phyloP scores from a whole-genome alignment of 768 basidiomycete species.

The Russula vinacea region DNA sequence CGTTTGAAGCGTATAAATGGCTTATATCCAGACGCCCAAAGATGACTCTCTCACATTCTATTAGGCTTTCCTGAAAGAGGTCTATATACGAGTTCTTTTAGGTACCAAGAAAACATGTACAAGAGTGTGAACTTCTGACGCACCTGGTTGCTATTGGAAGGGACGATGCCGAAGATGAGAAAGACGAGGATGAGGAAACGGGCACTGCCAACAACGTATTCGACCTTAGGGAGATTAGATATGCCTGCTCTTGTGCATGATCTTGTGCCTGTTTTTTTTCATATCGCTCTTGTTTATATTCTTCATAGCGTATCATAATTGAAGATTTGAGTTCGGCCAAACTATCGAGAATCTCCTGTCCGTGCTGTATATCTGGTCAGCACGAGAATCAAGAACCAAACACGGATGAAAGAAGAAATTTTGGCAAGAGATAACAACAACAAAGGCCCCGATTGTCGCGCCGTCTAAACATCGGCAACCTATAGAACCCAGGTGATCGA shows the following conservation, averaged over 20 bases:
- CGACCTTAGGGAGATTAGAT: too few species aligned
- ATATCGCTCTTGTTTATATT: too few species aligned
- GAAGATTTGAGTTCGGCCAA: slow-evolving; percentile 62
- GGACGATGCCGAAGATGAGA: too few species aligned
- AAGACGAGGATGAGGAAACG: too few species aligned
- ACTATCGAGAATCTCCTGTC: slow-evolving; percentile 66
- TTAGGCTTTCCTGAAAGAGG: slow-evolving; percentile 34
- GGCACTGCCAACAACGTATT: too few species aligned
- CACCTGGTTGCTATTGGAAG: slow-evolving; percentile 39
- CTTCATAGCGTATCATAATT: slow-evolving; percentile 57
- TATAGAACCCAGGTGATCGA: too few species aligned
- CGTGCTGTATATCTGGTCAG: slow-evolving; percentile 49
- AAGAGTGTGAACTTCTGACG: slow-evolving; percentile 2
- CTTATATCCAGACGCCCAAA: background rate
- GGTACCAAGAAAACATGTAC: slow-evolving; percentile 38
- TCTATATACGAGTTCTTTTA: slow-evolving; percentile 48
- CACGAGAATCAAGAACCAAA: slow-evolving; percentile 14
- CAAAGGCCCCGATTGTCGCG: too few species aligned
- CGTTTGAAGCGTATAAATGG: background rate
- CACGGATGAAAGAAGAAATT: background rate
- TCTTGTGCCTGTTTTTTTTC: too few species aligned
- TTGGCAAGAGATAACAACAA: background rate
- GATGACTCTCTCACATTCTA: slow-evolving; percentile 28
- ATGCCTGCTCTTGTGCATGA: too few species aligned
- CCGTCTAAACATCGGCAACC: too few species aligned